Base-by-base conservation (phyloP, 116 monocot species). In the Papilionanthe hybrid region DNA sequence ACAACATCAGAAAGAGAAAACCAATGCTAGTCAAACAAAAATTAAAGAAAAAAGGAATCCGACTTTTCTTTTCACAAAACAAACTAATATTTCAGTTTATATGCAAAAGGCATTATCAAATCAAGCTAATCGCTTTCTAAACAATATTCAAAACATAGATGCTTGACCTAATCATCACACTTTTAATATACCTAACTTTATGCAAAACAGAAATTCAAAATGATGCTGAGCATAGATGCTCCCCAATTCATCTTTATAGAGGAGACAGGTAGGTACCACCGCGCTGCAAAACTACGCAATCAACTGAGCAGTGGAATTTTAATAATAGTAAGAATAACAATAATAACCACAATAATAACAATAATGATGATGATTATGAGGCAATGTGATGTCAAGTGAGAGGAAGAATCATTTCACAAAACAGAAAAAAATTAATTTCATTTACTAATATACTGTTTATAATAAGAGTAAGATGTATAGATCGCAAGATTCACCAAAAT, bases 201-300 rank as follows among this genome's bases (percentile, higher is more conserved):
- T 69, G 8, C 0, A 69, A 37, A 69, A 32, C 30, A 68, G 30
- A 68, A 32, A 68, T 13, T 32, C 5, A 68, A 3, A 29, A 18
- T 5, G 37, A 12, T n/a, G 25, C 5, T 32, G 17, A 69, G 28
- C 32, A 32, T 37, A 29, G 69, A 69, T 69, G 28, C 32, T 30
- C 32, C 32, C 5, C 32, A 69, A 22, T 60, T 60, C 60, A 7
- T 20, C 15, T 53, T 60, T 7, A 5, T 4, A 22, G 1, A 60
- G 5, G 0, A 72, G 9, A 55, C 27, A 3, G 43, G 44, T 43
- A 20, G 73, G 73, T 22, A 73, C 44, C 73, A 73, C 44, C 43
- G 42, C n/a, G 73, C 45, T 73, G 42, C 42, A 44, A 73, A 73
- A 73, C n/a, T 20, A 73, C 43, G 73, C 43, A 73, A 11, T 43